These are phyloP conservation scores for Hsuehochloa calcarea DNA, from an alignment of 176 grass and related monocot genomes.

Conservation along the genomic window DNA sequence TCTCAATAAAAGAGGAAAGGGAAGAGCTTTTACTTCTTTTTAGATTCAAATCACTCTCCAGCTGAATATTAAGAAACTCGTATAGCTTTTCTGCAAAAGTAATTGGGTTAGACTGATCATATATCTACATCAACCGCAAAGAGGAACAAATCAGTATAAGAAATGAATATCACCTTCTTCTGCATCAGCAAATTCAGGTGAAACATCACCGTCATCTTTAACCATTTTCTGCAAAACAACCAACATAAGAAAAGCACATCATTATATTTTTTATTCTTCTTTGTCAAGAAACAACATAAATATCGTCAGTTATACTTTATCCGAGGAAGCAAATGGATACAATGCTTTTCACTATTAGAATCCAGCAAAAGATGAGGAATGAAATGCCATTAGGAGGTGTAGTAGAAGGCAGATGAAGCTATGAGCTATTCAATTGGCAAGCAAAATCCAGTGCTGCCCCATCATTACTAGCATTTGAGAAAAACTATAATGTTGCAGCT, in stretches of 20 bases:
- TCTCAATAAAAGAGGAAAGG: background rate
- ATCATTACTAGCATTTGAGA: background rate
- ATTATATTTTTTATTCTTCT: background rate
- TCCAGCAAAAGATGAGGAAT: background rate
- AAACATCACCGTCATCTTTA: conserved; percentile 57
- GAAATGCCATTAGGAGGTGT: background rate
- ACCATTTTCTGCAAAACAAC: conserved; percentile 60
- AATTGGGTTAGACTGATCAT: background rate
- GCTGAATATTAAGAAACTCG: conserved; percentile 71
- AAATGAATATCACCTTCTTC: conserved; percentile 56
- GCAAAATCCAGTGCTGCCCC: background rate
- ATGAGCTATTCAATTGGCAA: background rate
- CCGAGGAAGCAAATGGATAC: background rate
- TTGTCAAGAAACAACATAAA: background rate
- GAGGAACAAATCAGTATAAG: background rate
- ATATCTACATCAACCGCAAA: background rate
- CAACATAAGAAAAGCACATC: conserved; percentile 5
- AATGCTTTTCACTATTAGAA: background rate
- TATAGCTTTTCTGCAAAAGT: conserved; percentile 75
- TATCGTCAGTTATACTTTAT: background rate
- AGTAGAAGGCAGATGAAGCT: background rate
- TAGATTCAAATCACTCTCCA: conserved; percentile 88
- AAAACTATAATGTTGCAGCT: background rate
- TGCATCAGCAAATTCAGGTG: conserved; percentile 84
- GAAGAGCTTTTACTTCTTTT: conserved; percentile 66